A percentile compares a stretch with the other conserved stretches of the same genome.
phyloP scores from a whole-genome alignment of 2,329 filamentous ascomycete species.

The Exophiala phaeomuriformis region DNA sequence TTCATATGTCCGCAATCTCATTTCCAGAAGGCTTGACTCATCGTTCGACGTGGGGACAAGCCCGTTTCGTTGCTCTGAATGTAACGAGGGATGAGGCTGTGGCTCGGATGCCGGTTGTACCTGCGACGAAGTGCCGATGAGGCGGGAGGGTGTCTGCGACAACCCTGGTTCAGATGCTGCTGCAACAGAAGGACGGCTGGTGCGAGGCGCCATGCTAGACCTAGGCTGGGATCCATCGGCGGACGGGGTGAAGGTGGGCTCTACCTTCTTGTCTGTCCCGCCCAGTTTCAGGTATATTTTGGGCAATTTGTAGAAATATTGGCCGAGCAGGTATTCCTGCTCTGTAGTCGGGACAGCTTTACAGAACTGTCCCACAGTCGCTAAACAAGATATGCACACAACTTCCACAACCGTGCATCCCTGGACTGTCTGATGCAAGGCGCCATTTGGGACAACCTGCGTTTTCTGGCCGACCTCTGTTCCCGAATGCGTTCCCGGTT shows the following conservation, averaged over 20 bases:
- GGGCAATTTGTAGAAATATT: slow-evolving; percentile 26
- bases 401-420: slow-evolving; percentile 26
- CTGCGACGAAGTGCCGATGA: slow-evolving; percentile 3
- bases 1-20: slow-evolving; percentile 4
- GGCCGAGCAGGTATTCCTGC: slow-evolving; percentile 17
- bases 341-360: slow-evolving; percentile 17
- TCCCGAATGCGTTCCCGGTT: slow-evolving; percentile 19
- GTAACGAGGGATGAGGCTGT: background rate
- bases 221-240: slow-evolving; percentile 7
- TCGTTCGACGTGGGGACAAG: background rate
- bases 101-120: slow-evolving; percentile 3
- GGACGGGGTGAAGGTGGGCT: slow-evolving; percentile 17
- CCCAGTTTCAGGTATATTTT: slow-evolving; percentile 22
- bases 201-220: slow-evolving; percentile 5
- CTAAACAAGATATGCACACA: slow-evolving; percentile 24
- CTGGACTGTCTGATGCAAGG: slow-evolving; percentile 15
- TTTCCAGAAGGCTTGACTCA: background rate
- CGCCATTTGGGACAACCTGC: slow-evolving; percentile 21
- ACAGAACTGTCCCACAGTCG: slow-evolving; percentile 24
- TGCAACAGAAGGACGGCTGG: background rate
- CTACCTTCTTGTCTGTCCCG: slow-evolving; percentile 12
- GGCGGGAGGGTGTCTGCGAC: slow-evolving; percentile 11
- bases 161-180: slow-evolving; percentile 6
- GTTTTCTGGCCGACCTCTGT: slow-evolving; percentile 20
- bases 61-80: background rate